A percentile compares a stretch with the other conserved stretches of the same genome.
Conservation (phyloP, 169 alveolate species). For the Plasmodium knowlesi region DNA sequence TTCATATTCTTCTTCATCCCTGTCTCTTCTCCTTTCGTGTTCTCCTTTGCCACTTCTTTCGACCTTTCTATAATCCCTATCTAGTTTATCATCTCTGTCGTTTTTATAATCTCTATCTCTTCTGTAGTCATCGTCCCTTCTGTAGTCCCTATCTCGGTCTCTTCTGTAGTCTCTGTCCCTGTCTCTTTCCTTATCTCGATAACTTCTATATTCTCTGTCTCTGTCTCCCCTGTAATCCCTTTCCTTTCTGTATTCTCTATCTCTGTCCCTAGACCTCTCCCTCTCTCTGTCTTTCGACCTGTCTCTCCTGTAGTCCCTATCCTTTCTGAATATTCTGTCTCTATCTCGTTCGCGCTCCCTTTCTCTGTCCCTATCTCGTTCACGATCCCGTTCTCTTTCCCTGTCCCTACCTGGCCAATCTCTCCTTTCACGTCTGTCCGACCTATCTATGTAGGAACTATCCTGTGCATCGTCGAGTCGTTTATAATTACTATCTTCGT, state of each 20-base stretch:
- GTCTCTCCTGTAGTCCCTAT: slow-evolving; percentile 4
- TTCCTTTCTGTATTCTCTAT: slow-evolving; percentile 47
- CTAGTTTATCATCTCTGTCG: slow-evolving; percentile 27
- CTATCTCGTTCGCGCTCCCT: background rate
- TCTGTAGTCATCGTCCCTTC: slow-evolving; percentile 2
- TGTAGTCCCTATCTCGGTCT: slow-evolving; percentile 38
- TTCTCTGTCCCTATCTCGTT: background rate
- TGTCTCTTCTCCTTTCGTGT: slow-evolving; percentile 54
- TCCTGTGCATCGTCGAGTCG: slow-evolving; percentile 31
- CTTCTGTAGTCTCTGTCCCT: slow-evolving; percentile 20
- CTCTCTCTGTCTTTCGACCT: slow-evolving; percentile 30
- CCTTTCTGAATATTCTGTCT: background rate
- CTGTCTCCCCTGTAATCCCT: slow-evolving; percentile 7
- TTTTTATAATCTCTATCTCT: slow-evolving; percentile 1
- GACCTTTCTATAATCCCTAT: slow-evolving; percentile 14
- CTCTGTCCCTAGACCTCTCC: slow-evolving; percentile 39
- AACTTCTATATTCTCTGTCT: background rate
- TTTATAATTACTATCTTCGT: slow-evolving; percentile 14
- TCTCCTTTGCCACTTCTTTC: slow-evolving; percentile 36
- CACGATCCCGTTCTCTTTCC: no score
- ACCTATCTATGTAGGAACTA: slow-evolving; percentile 18
- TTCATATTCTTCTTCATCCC: background rate
- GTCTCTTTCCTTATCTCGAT: background rate
- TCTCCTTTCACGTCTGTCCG: slow-evolving; percentile 21
- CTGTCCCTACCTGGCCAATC: background rate